phyloP scores from a whole-genome alignment of 371 early-diverging fungal species.

The Funneliformis caledonium region DNA sequence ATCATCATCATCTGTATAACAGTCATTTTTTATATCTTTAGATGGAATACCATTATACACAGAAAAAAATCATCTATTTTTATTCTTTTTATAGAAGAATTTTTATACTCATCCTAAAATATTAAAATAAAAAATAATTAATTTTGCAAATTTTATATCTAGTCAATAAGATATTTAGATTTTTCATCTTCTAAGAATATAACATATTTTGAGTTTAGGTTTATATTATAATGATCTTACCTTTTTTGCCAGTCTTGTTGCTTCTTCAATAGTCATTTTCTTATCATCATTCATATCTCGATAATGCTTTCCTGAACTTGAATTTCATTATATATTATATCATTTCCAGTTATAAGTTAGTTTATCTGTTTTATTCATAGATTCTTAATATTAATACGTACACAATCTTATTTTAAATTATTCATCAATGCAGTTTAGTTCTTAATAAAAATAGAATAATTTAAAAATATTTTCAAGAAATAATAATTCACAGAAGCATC shows the following conservation, averaged over 20 bases:
- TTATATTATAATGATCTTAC: too few species aligned
- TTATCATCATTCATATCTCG: not conserved
- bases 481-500: conserved; percentile 5
- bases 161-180: too few species aligned
- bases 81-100: not conserved
- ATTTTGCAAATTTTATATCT: too few species aligned
- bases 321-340: not conserved
- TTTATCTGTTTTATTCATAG: conserved; percentile 26
- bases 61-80: not conserved
- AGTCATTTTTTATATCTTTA: not conserved
- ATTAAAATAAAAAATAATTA: too few species aligned
- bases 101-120: too few species aligned
- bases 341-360: conserved; percentile 23
- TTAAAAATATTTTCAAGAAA: not conserved
- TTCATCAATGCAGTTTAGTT: conserved; percentile 22
- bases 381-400: not conserved
- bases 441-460: conserved; percentile 20
- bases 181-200: too few species aligned
- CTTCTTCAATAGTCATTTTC: not conserved
- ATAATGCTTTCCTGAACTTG: conserved; percentile 3
- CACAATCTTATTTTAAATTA: conserved; percentile 22
- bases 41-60: not conserved
- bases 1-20: not conserved
- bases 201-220: too few species aligned
- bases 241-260: not conserved